Conservation (phyloP, 2,329 filamentous ascomycete genomes). For the Nakataea oryzae region DNA sequence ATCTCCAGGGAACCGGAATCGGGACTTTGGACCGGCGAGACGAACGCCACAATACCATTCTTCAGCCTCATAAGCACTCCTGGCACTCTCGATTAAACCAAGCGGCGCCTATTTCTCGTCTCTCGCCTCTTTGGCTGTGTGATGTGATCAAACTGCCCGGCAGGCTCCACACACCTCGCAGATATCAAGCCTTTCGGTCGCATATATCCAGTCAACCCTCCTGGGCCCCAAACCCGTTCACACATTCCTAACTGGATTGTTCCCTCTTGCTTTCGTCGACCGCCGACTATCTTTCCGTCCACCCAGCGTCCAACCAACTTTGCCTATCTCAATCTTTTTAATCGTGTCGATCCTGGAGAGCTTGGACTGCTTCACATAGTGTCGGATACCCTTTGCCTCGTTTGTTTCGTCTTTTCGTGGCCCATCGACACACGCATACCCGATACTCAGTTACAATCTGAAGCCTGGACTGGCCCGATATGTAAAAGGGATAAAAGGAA, state of each 20-base stretch:
- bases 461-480: not conserved
- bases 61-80: not conserved
- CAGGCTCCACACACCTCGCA: not conserved
- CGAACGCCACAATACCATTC: not conserved
- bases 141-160: not conserved
- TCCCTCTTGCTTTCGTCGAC: not conserved
- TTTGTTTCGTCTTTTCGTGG: not conserved
- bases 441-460: not conserved
- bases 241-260: not conserved
- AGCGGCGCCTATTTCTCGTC: not conserved
- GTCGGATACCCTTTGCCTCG: not conserved
- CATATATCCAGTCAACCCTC: constrained; percentile 5
- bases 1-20: not conserved
- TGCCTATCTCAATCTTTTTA: constrained; percentile 2
- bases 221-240: not conserved
- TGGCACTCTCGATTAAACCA: not conserved
- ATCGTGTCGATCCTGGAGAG: not conserved
- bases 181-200: not conserved
- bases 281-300: not conserved
- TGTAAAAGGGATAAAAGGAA: not conserved
- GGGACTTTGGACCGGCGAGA: not conserved
- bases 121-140: not conserved
- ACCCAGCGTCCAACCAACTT: not conserved
- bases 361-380: constrained; percentile 5
- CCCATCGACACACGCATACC: not conserved